These are phyloP conservation scores for Prunus padus DNA, from an alignment of 306 rosid species.

Conservation along the genomic window DNA sequence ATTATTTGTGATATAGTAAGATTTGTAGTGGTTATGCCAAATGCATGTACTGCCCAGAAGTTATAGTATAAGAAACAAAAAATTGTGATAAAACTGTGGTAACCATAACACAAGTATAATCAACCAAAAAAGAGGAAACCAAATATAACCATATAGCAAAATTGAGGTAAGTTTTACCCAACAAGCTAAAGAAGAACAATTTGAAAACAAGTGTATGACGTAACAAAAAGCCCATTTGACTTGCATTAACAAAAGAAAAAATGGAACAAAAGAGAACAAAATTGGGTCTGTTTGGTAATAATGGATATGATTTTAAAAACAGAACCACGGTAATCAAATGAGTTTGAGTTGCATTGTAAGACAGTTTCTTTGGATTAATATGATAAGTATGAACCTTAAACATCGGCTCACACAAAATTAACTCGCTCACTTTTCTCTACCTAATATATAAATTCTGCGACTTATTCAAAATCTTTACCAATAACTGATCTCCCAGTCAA, in stretches of 20 bases:
- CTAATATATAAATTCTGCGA: background rate
- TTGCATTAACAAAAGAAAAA: no score
- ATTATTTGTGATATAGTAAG: no score
- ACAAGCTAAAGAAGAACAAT: no score
- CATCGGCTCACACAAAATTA: background rate
- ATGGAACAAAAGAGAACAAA: background rate
- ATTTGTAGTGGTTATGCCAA: no score
- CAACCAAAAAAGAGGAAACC: background rate
- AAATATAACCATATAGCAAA: background rate
- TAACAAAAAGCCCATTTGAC: no score
- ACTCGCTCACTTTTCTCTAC: background rate
- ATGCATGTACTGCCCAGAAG: no score
- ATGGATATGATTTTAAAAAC: background rate
- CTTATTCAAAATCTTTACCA: background rate
- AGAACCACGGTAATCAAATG: background rate
- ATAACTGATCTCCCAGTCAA: background rate
- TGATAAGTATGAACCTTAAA: background rate
- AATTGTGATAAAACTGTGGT: no score
- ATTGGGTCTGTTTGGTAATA: no score
- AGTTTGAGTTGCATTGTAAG: background rate
- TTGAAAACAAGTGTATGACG: no score
- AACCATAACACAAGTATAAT: background rate
- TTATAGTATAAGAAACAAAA: no score
- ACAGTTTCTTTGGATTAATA: background rate
- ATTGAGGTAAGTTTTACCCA: background rate